Evolutionary conservation across 768 basidiomycete genomes (phyloP).

Genomic region (Mycena floridula): DNA sequence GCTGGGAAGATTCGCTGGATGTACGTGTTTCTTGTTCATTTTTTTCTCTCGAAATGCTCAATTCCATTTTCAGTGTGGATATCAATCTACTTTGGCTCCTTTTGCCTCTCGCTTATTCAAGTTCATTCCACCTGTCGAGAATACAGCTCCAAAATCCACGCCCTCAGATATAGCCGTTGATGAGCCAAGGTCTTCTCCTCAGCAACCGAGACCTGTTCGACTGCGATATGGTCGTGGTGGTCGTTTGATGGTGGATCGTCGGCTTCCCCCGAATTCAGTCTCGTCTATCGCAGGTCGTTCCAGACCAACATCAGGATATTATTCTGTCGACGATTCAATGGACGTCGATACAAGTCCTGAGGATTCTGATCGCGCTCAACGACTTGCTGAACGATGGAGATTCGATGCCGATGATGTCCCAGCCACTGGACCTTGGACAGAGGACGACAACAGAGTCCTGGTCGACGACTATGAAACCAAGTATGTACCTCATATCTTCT

Average conservation of each 20-base stretch:
- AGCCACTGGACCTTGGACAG: constrained; percentile 48
- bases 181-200: constrained; percentile 20
- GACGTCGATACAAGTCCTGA: constrained; percentile 18
- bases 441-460: constrained; percentile 65
- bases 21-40: constrained; percentile 31
- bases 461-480: constrained; percentile 63
- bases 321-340: constrained; percentile 26
- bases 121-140: constrained; percentile 37
- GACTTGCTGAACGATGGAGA: constrained; percentile 56
- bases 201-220: constrained; percentile 48
- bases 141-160: constrained; percentile 23
- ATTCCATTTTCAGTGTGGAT: constrained; percentile 46
- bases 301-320: constrained; percentile 22
- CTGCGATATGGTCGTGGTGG: constrained; percentile 82
- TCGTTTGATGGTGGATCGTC: constrained; percentile 69
- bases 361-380: constrained; percentile 34
- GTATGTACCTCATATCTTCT: constrained; percentile 20
- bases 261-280: constrained; percentile 21
- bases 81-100: constrained; percentile 55
- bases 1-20: constrained; percentile 87
- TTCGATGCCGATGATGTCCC: constrained; percentile 64
- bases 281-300: constrained; percentile 33
- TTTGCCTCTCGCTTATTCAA: constrained; percentile 66
- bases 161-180: constrained; percentile 21
- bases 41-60: constrained; percentile 1